Evolutionary conservation across 257 asterid genomes (phyloP), one percentile per base, ranked within the genome.

Genomic region (Datura wrightii): DNA sequence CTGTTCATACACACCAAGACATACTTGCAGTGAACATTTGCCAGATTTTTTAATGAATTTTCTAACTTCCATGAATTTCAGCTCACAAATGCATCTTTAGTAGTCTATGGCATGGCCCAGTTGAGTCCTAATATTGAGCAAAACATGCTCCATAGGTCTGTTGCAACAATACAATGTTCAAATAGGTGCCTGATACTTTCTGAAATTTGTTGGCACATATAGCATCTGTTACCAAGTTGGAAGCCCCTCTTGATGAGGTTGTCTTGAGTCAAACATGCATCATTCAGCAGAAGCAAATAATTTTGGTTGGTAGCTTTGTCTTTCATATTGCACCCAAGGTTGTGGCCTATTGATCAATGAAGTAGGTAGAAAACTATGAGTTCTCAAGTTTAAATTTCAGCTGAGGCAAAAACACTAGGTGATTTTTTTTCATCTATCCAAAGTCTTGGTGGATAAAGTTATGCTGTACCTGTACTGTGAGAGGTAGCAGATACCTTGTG

Each of bases 81-180:
- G 15, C 53, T 39, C 24, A 69, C 34, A 69, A 39, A 42, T 69
- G 78, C 34, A 69, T 39, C 24, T 69, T 39, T 69, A 16, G 24
- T 42, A 69, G 6, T 69, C 78, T 69, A 18, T 41, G n/a, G 15
- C 78, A 69, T 16, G 6, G 5, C 78, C 50, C 34, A 39, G 13
- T 69, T 39, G 7, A 16, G 14, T 69, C 34, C 78, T 15, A 16
- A 39, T 37, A 69, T 69, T 69, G 78, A 69, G 50, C 7, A 39
- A 15, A 69, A 69, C 34, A 69, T 39, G 78, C 78, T 39, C 15
- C 66, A 69, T 69, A 69, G 50, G 53, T 42, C 53, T 69, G 31
- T 42, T 39, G 53, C 3, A 42, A 69, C 50, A 10, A 8, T 69
- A 69, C 53, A 39, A 41, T 67, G 78, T 39, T 8, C 34, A 39